Conservation (phyloP, 1,284 basidiomycete genomes). For the Cutaneotrichosporon sp. region DNA sequence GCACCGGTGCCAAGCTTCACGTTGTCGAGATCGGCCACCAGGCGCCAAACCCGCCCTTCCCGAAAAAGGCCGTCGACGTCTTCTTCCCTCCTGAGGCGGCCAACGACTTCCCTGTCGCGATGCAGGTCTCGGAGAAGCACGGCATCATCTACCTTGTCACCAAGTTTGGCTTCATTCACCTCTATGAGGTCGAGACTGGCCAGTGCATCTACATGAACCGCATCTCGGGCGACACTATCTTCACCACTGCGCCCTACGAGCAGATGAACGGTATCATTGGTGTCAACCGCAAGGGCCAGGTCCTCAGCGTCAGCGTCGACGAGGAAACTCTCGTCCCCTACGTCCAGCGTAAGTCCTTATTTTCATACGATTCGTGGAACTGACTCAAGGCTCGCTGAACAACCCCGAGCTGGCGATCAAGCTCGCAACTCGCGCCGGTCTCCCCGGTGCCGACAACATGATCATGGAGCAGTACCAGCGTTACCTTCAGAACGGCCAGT, state of each 20-base stretch:
- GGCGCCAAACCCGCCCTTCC: slow-evolving; percentile 90
- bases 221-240: slow-evolving; percentile 98
- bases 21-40: slow-evolving; percentile 98
- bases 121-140: slow-evolving; percentile 97
- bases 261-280: slow-evolving; percentile 93
- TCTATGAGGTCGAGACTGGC: slow-evolving; percentile 98
- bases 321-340: slow-evolving; percentile 96
- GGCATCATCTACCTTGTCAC: slow-evolving; percentile 97
- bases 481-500: slow-evolving; percentile 87
- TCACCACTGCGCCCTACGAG: slow-evolving; percentile 97
- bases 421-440: slow-evolving; percentile 91
- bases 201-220: slow-evolving; percentile 99
- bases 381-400: slow-evolving; percentile 70
- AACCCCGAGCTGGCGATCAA: slow-evolving; percentile 99
- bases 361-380: background rate
- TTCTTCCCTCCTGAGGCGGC: slow-evolving; percentile 99
- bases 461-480: slow-evolving; percentile 95
- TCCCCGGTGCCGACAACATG: slow-evolving; percentile 96
- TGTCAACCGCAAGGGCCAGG: slow-evolving; percentile 99
- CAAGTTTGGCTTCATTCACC: slow-evolving; percentile 99
- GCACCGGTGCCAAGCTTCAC: slow-evolving; percentile 97
- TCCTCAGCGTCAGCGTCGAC: slow-evolving; percentile 94
- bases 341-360: slow-evolving; percentile 61
- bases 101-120: slow-evolving; percentile 99
- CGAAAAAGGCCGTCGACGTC: slow-evolving; percentile 98